Percentiles rank a stretch among this genome's conserved stretches.
Evolutionary conservation across 2,329 filamentous ascomycete genomes (phyloP).

Genomic region (Curvularia eragrostidis): DNA sequence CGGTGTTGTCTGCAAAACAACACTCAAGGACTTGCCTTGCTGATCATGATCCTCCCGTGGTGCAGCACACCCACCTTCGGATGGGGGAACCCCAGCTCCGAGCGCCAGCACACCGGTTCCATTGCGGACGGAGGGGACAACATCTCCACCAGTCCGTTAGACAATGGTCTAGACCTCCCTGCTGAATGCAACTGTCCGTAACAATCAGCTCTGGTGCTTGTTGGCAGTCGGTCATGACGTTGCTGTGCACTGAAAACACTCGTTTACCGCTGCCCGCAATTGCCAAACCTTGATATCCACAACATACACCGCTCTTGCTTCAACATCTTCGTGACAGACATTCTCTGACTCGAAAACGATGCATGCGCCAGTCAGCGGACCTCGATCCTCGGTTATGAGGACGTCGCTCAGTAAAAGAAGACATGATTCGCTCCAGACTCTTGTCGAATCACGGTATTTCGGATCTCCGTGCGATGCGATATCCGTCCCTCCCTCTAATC

Average conservation of each 20-base stretch:
- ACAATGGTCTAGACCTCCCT: conserved; percentile 8
- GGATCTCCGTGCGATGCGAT: conserved; percentile 1
- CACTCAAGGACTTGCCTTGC: conserved; percentile 18
- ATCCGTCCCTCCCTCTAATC: conserved; percentile 5
- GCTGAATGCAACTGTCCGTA: conserved; percentile 1
- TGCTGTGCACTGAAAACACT: not conserved
- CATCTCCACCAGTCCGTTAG: conserved; percentile 5
- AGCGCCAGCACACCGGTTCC: conserved; percentile 14
- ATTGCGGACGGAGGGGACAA: not conserved
- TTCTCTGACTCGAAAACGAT: not conserved
- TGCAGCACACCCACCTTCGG: conserved; percentile 19
- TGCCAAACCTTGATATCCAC: not conserved
- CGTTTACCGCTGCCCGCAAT: conserved; percentile 43
- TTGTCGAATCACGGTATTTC: conserved; percentile 6
- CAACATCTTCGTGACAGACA: conserved; percentile 34
- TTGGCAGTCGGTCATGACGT: conserved; percentile 3
- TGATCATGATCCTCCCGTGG: conserved; percentile 32
- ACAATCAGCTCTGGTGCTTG: not conserved
- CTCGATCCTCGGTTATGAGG: not conserved
- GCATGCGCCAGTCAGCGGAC: not conserved
- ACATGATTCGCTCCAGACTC: not conserved
- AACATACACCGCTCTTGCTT: conserved; percentile 46
- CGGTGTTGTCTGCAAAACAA: conserved; percentile 9
- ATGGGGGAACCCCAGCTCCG: conserved; percentile 23
- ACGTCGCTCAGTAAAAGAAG: not conserved